A percentile compares a stretch with the other conserved stretches of the same genome.
Evolutionary conservation across 306 rosid genomes (phyloP).

Genomic region (Gynostemma pentaphyllum): DNA sequence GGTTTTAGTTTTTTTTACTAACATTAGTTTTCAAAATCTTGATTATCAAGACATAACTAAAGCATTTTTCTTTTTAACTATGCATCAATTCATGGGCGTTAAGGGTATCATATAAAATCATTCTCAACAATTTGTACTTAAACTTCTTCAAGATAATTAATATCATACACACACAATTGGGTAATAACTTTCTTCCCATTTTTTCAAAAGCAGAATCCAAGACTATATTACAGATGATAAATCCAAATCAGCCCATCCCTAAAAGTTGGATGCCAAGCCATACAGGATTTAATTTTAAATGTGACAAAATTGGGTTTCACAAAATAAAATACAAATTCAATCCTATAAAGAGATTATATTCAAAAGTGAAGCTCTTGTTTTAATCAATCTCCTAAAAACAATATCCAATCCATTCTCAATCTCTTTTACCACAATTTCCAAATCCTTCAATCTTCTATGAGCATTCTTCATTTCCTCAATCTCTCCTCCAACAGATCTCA

Average conservation of each 20-base stretch:
- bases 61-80: too few species aligned
- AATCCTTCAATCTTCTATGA: slow-evolving; percentile 23
- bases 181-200: too few species aligned
- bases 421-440: slow-evolving; percentile 25
- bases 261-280: slow-evolving; percentile 9
- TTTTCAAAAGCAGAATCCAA: too few species aligned
- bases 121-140: too few species aligned
- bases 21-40: too few species aligned
- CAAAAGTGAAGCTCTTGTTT: slow-evolving; percentile 34
- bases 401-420: slow-evolving; percentile 30
- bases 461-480: slow-evolving; percentile 15
- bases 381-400: slow-evolving; percentile 33
- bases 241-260: slow-evolving; percentile 3
- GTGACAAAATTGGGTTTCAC: neutral
- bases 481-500: slow-evolving; percentile 19
- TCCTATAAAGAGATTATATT: slow-evolving; percentile 31
- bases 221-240: too few species aligned
- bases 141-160: too few species aligned
- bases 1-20: too few species aligned
- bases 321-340: neutral
- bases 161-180: too few species aligned
- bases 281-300: neutral
- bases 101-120: too few species aligned
- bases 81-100: too few species aligned
- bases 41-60: too few species aligned